Evolutionary conservation across 495 filamentous ascomycete species (phyloP).

Genomic region (Rhypophila decipiens): DNA sequence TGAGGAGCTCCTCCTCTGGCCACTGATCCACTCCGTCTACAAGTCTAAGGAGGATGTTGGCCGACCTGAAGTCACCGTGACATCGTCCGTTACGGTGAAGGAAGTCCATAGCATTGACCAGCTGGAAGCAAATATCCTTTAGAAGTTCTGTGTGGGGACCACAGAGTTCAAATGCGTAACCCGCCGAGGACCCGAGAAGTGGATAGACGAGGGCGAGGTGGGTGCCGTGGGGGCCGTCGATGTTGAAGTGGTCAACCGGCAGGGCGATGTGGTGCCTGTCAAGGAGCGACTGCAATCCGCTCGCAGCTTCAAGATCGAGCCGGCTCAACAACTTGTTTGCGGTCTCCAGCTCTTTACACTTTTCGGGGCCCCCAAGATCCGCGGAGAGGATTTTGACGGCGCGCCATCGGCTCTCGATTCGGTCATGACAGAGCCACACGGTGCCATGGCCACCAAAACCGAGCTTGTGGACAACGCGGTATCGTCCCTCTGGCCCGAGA

Average conservation of each 20-base stretch:
- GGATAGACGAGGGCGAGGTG: slow-evolving; percentile 31
- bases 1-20: slow-evolving; percentile 6
- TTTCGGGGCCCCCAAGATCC: no score
- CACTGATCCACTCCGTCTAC: slow-evolving; percentile 15
- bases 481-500: slow-evolving; percentile 29
- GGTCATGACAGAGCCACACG: slow-evolving; percentile 50
- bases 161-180: neutral
- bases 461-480: slow-evolving; percentile 48
- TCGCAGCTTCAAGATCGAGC: neutral
- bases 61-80: slow-evolving; percentile 22
- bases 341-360: no score
- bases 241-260: slow-evolving; percentile 25
- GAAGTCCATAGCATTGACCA: slow-evolving; percentile 12
- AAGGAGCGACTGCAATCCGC: no score
- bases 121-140: slow-evolving; percentile 20
- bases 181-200: slow-evolving; percentile 10
- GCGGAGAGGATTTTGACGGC: no score
- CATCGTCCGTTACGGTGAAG: slow-evolving; percentile 13
- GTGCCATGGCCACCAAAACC: slow-evolving; percentile 47
- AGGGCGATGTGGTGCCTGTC: slow-evolving; percentile 9
- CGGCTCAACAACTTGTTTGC: no score
- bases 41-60: slow-evolving; percentile 19
- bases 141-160: slow-evolving; percentile 5
- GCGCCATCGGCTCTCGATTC: slow-evolving; percentile 11
- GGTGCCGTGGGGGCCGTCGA: slow-evolving; percentile 33